These are phyloP conservation scores for Coemansia sp. DNA, from an alignment of 192 early-diverging fungal genomes.

Conservation along the genomic window DNA sequence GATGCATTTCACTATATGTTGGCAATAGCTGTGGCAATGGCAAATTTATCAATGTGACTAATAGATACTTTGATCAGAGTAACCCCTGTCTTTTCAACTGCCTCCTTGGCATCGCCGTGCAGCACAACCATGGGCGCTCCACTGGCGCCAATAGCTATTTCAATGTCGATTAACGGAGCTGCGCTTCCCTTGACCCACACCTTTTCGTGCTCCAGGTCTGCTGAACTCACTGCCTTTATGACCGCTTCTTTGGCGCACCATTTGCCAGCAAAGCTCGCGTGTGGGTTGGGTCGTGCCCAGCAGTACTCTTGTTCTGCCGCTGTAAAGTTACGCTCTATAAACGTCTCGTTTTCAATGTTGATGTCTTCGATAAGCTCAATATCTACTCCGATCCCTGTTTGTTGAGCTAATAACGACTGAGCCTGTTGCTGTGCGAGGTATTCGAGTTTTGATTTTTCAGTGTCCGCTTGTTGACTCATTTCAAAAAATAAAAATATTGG, in stretches of 20 bases:
- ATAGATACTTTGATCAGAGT: slow-evolving; percentile 85
- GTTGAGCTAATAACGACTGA: slow-evolving; percentile 8
- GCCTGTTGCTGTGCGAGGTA: slow-evolving; percentile 27
- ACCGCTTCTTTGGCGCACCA: slow-evolving; percentile 98
- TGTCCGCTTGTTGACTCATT: slow-evolving; percentile 1
- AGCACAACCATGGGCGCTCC: slow-evolving; percentile 83
- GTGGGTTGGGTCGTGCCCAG: slow-evolving; percentile 65
- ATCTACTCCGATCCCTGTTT: slow-evolving; percentile 80
- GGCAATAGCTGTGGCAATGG: slow-evolving; percentile 85
- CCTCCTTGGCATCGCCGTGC: slow-evolving; percentile 79
- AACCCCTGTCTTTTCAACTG: slow-evolving; percentile 71
- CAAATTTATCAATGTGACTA: slow-evolving; percentile 88
- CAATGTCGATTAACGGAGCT: slow-evolving; percentile 90
- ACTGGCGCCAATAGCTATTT: slow-evolving; percentile 68
- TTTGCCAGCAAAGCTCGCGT: slow-evolving; percentile 86
- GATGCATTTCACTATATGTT: not conserved
- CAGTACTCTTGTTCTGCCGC: slow-evolving; percentile 80
- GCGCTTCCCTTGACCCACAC: slow-evolving; percentile 82
- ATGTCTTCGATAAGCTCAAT: slow-evolving; percentile 85
- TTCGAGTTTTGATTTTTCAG: slow-evolving; percentile 20
- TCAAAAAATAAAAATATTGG: slow-evolving; percentile 1
- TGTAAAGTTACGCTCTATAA: slow-evolving; percentile 94
- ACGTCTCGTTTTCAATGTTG: slow-evolving; percentile 79
- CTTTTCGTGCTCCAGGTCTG: slow-evolving; percentile 46
- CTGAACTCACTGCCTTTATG: slow-evolving; percentile 88